Base-by-base conservation (phyloP, 352 stramenopile genomes). In the Phytophthora sp. region DNA sequence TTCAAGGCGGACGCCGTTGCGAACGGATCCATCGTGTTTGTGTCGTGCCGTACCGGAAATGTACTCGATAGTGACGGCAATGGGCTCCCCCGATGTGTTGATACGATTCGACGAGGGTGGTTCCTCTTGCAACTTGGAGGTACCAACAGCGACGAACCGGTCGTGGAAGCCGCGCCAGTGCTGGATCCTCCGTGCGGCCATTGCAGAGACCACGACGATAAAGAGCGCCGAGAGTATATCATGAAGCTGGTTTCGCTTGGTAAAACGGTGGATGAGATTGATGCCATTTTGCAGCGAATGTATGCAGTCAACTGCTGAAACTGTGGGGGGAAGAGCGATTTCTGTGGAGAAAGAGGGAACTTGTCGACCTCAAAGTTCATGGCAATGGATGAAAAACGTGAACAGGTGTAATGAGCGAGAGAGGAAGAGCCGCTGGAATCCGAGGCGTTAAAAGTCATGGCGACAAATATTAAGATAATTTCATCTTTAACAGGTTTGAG, bases 261-360 rank as follows among this genome's bases (percentile, higher is more conserved):
- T n/a, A 70, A 74, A 24, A 66, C 66, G 18, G 2, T 74, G 26
- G 54, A 66, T 31, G 66, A 74, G 20, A 69, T 71, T 23, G 54
- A 74, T 29, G 54, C 31, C 18, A 70, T 71, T 35, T 35, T 70
- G 20, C 26, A 59, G 60, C 60, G 66, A 12, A 71, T 74, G 61
- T 70, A 71, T 16, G 39, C 41, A 30, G 49, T 42, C 41, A 33
- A 61, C 29, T 4, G 30, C 41, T 23, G 35, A 46, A 49, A 35
- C 30, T 52, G n/a, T 18, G 0, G 33, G 35, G 3, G 4, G 36
- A 36, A 26, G n/a, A 1, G 6, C 21, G 16, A 33, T 18, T 49
- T 41, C 21, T 7, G 27, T 20, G 46, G 51, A 54, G 13, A 29
- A 9, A 16, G 15, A 16, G 30, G 3, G 12, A 2, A 5, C 15